Base-by-base conservation (phyloP, 2,329 filamentous ascomycete species). In the Penicillium sp. region DNA sequence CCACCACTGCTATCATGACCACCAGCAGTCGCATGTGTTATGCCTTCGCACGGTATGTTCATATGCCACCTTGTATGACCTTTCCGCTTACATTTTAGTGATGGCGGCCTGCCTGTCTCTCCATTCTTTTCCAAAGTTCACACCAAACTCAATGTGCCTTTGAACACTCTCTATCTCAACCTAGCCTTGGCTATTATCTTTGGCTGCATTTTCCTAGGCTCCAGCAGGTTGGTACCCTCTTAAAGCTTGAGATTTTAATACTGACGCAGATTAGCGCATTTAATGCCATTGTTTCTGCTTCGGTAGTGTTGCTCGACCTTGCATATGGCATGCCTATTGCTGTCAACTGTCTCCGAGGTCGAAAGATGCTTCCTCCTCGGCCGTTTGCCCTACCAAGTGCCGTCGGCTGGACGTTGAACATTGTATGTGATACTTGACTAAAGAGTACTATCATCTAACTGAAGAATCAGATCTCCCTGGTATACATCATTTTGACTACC, bases 261-360 rank as follows among this genome's bases (percentile, higher is more conserved):
- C 13, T 39, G n/a, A 12, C 25, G 10, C 9, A 13, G 28, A 20
- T 15, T 7, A 76, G 74, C 42, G 82, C 82, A 0, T 85, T 86
- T 62, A 84, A 82, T 28, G 82, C 82, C 10, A 83, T 86, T 49
- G 73, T 83, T 1, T 78, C 80, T 0, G 76, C 82, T 0, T 82
- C 80, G 0, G 83, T 88, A 0, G 82, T 87, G 6, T 76, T 82
- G 1, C 71, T 89, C 0, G 78, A 81, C 5, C 65, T 88, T 4
- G 82, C 80, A 2, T 89, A 89, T 50, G 84, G 76, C 4, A 84
- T 89, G 26, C 85, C 84, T 0, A 76, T 85, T 31, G 70, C 75
- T 0, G 78, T 88, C 48, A 85, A 87, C 50, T 74, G 79, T 39
- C 58, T 84, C 2, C 76, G 80, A 1, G 80, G 82, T 6, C 74